Percentiles rank a stretch among this genome's conserved stretches.
These are phyloP conservation scores for Xylaria sp. DNA, from an alignment of 2,329 filamentous ascomycete species.

Conservation along the genomic window DNA sequence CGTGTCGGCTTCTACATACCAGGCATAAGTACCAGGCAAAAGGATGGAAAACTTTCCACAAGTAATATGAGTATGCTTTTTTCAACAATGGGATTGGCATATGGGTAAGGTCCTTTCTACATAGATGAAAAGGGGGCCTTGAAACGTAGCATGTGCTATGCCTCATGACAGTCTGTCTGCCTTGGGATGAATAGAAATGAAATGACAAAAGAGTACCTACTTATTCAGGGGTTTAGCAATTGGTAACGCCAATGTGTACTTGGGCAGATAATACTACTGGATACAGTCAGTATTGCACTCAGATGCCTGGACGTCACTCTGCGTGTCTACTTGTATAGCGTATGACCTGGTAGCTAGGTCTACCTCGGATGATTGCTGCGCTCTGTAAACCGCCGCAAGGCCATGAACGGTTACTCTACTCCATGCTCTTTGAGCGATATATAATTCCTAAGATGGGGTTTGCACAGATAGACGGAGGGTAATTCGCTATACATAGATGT, in stretches of 20 bases:
- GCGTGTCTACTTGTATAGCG: background rate
- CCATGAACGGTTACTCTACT: no score
- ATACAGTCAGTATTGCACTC: background rate
- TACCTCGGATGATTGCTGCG: no score
- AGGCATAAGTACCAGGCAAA: conserved; percentile 73
- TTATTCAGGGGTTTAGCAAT: background rate
- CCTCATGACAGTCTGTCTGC: conserved; percentile 11
- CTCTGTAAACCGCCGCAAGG: no score
- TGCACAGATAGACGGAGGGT: no score
- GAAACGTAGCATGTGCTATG: conserved; percentile 29
- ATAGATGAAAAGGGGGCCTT: conserved; percentile 30
- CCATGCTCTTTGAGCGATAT: no score
- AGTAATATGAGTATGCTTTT: conserved; percentile 16
- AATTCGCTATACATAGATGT: no score
- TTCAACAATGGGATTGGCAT: conserved; percentile 22
- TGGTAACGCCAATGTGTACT: background rate
- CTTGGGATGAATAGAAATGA: conserved; percentile 20
- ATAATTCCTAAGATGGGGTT: no score
- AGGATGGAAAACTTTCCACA: conserved; percentile 6
- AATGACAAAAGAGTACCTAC: conserved; percentile 12
- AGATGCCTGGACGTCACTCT: background rate
- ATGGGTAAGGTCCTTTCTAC: conserved; percentile 24
- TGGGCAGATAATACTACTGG: background rate
- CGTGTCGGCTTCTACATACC: conserved; percentile 95
- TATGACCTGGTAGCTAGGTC: background rate